A percentile compares a stretch with the other conserved stretches of the same genome.
phyloP scores from a whole-genome alignment of 805 yeast species.

The Saccharomycopsis sp. region DNA sequence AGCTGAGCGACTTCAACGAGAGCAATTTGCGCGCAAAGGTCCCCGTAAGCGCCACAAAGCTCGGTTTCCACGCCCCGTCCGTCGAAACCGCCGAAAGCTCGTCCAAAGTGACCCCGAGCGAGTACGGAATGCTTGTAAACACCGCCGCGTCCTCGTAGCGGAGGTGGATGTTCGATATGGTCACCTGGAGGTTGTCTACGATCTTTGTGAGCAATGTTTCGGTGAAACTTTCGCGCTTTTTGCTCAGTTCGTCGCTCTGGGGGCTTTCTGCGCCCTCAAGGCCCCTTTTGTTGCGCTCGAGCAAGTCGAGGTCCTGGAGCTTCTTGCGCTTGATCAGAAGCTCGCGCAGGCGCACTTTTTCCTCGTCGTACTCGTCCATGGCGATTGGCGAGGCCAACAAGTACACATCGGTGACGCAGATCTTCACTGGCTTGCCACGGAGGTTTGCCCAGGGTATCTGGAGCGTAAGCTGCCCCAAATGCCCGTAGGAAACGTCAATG shows the following conservation, averaged over 20 bases:
- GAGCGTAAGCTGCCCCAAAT: conserved; percentile 78
- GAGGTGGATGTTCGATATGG: conserved; percentile 84
- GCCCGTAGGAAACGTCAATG: conserved; percentile 81
- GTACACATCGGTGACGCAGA: conserved; percentile 80
- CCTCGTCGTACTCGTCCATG: conserved; percentile 51
- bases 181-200: conserved; percentile 85
- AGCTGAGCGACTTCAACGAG: conserved; percentile 63
- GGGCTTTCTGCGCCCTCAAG: conserved; percentile 23
- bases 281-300: conserved; percentile 37
- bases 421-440: conserved; percentile 86
- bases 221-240: conserved; percentile 72
- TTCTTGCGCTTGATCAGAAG: conserved; percentile 60
- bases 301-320: conserved; percentile 55
- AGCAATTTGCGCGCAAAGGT: conserved; percentile 67
- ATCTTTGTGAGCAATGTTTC: conserved; percentile 84
- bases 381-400: conserved; percentile 72
- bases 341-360: conserved; percentile 52
- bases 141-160: conserved; percentile 79
- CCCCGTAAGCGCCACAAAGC: conserved; percentile 68
- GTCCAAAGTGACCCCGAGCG: conserved; percentile 74
- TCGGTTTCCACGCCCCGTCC: conserved; percentile 76
- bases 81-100: conserved; percentile 92
- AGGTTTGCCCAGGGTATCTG: conserved; percentile 97
- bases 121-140: conserved; percentile 67
- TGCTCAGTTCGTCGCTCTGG: conserved; percentile 25